These are phyloP conservation scores for Herpetomonas muscarum DNA, from an alignment of 208 protist species.

Conservation along the genomic window DNA sequence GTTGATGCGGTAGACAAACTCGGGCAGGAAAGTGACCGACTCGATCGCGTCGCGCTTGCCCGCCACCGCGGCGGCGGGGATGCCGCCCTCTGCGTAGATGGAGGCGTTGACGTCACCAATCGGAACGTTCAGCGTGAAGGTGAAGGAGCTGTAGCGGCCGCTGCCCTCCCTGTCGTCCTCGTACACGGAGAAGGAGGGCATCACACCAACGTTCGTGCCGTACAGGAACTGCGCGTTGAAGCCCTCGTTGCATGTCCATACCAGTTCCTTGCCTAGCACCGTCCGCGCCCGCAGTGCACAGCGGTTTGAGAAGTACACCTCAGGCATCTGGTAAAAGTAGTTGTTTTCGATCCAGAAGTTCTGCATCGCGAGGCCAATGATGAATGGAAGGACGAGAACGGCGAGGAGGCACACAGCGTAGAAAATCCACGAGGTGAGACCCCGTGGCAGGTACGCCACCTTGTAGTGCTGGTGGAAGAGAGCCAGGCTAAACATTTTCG, in stretches of 20 bases:
- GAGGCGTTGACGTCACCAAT: constrained; percentile 25
- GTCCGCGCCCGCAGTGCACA: constrained; percentile 61
- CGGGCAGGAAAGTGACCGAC: constrained; percentile 59
- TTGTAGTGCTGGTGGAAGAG: constrained; percentile 75
- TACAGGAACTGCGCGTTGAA: constrained; percentile 51
- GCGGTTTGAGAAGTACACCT: constrained; percentile 50
- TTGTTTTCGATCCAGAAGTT: constrained; percentile 74
- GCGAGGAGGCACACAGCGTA: constrained; percentile 54
- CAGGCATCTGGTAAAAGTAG: constrained; percentile 42
- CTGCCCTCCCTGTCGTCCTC: constrained; percentile 43
- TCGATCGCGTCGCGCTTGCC: constrained; percentile 36
- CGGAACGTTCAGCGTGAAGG: constrained; percentile 57
- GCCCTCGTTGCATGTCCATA: constrained; percentile 70
- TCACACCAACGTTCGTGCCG: constrained; percentile 25
- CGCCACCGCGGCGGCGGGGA: constrained; percentile 1
- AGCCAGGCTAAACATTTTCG: constrained; percentile 23
- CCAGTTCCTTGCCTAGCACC: constrained; percentile 46
- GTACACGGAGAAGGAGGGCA: constrained; percentile 58
- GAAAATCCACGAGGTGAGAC: constrained; percentile 52
- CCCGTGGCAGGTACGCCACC: constrained; percentile 56
- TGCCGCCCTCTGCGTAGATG: constrained; percentile 14
- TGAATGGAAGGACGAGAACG: constrained; percentile 47
- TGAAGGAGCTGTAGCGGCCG: constrained; percentile 30
- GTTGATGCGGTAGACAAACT: constrained; percentile 65
- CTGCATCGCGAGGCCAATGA: constrained; percentile 63